phyloP scores from a whole-genome alignment of 352 stramenopile genomes.

The Globisporangium orthogonon region DNA sequence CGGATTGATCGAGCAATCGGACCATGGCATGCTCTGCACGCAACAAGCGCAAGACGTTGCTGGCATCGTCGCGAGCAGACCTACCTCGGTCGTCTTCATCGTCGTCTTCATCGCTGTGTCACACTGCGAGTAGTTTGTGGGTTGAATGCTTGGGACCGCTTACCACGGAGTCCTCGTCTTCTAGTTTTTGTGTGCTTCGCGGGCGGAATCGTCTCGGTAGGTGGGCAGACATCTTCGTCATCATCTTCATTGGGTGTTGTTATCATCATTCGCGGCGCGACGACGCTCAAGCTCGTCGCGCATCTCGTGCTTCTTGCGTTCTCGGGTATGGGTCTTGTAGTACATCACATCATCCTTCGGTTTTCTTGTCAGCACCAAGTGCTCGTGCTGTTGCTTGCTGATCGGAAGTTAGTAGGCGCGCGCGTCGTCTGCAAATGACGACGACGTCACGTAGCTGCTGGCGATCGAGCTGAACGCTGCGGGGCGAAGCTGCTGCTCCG shows the following conservation, averaged over 20 bases:
- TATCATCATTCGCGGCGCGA: slow-evolving; percentile 1
- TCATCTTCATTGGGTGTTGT: slow-evolving; percentile 2
- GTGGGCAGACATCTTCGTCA: slow-evolving; percentile 4
- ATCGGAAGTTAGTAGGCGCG: slow-evolving; percentile 1
- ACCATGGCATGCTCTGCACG: neutral
- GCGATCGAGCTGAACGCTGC: neutral
- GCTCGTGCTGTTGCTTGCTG: neutral
- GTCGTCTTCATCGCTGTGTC: neutral
- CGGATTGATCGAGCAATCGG: neutral
- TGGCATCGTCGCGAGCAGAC: neutral
- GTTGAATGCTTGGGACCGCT: slow-evolving; percentile 11
- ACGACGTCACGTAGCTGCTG: neutral
- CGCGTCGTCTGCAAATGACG: neutral
- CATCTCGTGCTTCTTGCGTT: neutral
- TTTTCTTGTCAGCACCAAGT: neutral
- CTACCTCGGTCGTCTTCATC: neutral
- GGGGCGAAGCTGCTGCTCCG: slow-evolving; percentile 8
- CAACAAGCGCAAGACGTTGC: neutral
- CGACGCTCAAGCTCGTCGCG: neutral
- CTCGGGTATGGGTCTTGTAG: neutral
- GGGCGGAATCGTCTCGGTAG: slow-evolving; percentile 3
- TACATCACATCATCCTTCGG: neutral
- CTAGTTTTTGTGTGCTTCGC: slow-evolving; percentile 18
- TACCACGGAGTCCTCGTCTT: slow-evolving; percentile 10
- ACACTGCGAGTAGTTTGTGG: slow-evolving; percentile 2